Base-by-base conservation (phyloP, 139 green algal genomes). In the Dunaliella sp. region DNA sequence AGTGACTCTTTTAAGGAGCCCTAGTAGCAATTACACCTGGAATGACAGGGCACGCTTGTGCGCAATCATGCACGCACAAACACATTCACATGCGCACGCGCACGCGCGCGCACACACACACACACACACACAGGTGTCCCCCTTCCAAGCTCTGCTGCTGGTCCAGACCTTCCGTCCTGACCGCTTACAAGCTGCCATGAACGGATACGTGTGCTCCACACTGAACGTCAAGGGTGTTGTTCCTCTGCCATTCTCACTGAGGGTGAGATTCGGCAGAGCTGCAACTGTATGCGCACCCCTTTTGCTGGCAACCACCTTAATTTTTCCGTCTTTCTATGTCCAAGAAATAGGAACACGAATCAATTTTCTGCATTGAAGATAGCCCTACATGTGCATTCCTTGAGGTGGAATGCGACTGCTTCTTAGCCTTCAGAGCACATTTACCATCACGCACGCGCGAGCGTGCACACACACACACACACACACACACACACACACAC, bases 111-210 rank as follows among this genome's bases (percentile, higher is more conserved):
- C 48, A 7, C 48, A 26, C 48, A 65, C 48, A 26, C 48, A 7
- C 48, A 65, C 16, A 16, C 48, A 7, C 16, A 7, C 16, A 16
- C 38, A 84, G 72, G 86, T 87, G 33, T 87, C 86, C 36, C 80
- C 88, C 24, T 90, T 95, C 81, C 91, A 93, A 89, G 86, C 88
- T 38, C 90, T 96, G 36, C 84, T 95, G 35, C 81, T 97, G 38
- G 78, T 96, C 36, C 88, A 92, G 86, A 86, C 89, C 0, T 91
- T 94, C 85, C 89, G 87, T n/a, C 92, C 90, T 0, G 92, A 94
- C 80, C 72, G 84, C n/a, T 90, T 96, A 76, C 75, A 91, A 81
- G 37, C 76, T 31, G 92, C 90, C 31, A 95, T 95, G 91, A 82
- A 38, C 12, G 38, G 38, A 38, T 94, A 91, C 81, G 89, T 94